Percentiles rank a stretch among this genome's conserved stretches.
These are phyloP conservation scores for Arachis monticola DNA, from an alignment of 331 rosid species.

Conservation along the genomic window DNA sequence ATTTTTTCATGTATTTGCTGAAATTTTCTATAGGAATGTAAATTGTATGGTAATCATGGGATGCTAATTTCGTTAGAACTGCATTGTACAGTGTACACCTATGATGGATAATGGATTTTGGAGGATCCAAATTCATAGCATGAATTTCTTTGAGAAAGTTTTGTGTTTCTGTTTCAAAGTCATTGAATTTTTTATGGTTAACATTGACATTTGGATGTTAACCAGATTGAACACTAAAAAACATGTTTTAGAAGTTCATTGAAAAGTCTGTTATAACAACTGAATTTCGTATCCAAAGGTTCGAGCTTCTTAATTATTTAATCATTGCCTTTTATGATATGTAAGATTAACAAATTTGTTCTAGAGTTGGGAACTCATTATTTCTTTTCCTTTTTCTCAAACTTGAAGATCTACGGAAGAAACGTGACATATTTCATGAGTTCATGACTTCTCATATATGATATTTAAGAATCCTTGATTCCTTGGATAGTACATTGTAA, in stretches of 20 bases:
- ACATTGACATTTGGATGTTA: neutral
- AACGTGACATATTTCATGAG: conserved; percentile 15
- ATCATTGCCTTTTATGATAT: neutral
- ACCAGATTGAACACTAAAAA: neutral
- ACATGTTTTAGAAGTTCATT: neutral
- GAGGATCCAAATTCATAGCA: neutral
- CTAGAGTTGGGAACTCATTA: neutral
- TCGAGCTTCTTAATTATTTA: neutral
- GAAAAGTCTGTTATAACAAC: neutral
- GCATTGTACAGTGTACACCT: conserved; percentile 12
- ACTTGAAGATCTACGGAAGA: neutral
- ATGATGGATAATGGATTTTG: neutral
- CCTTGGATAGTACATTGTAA: conserved; percentile 1
- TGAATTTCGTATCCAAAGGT: conserved; percentile 2
- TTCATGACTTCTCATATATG: neutral
- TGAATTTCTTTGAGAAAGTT: conserved; percentile 13
- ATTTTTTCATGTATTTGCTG: neutral
- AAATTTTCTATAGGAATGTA: neutral
- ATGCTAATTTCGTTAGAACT: neutral
- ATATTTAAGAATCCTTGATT: neutral
- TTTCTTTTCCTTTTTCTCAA: neutral
- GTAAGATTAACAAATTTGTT: conserved; percentile 4
- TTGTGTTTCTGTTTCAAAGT: conserved; percentile 5
- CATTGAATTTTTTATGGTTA: neutral
- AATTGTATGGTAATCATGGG: neutral